Evolutionary conservation across 192 early-diverging fungal genomes (phyloP), one percentile per base, ranked within the genome.

Genomic region (Borealophlyctis nickersoniae): DNA sequence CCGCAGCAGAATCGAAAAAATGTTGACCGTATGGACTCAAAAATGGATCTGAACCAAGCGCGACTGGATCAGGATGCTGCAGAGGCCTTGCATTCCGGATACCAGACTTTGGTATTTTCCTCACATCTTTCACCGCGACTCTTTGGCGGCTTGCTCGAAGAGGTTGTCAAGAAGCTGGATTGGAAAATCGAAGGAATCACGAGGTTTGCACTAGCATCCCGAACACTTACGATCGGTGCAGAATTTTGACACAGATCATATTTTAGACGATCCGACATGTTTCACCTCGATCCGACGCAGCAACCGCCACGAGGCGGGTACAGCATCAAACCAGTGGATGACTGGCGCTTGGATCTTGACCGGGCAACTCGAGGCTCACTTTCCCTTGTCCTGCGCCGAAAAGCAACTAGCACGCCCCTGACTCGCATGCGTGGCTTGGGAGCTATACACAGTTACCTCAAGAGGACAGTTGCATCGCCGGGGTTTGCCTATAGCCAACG

Each of bases 101-200:
- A n/a, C n/a, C n/a, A n/a, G n/a, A n/a, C n/a, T n/a, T n/a, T n/a
- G n/a, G n/a, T n/a, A n/a, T n/a, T n/a, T n/a, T n/a, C n/a, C n/a
- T n/a, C n/a, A n/a, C n/a, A n/a, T n/a, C n/a, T 65, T 23, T 54
- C 63, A 26, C 23, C 53, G 22, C n/a, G 30, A 19, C 26, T 65
- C 13, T 65, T 56, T 27, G 53, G 52, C 23, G 24, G 52, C 16
- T 24, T 65, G n/a, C 36, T 65, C 30, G 63, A 65, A 56, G 63
- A 65, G 63, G 33, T 65, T 11, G 5, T 39, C n/a, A n/a, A n/a
- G 14, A 24, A 23, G n/a, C 52, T 58, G 3, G 63, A 54, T 1
- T 65, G 36, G 52, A 27, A 57, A 14, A 26, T 65, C 1, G 52
- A 65, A 24, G 53, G 30, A 30, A 33, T 65, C 56, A 28, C 32